phyloP scores from a whole-genome alignment of 495 filamentous ascomycete species.

The Copromyces sp. region DNA sequence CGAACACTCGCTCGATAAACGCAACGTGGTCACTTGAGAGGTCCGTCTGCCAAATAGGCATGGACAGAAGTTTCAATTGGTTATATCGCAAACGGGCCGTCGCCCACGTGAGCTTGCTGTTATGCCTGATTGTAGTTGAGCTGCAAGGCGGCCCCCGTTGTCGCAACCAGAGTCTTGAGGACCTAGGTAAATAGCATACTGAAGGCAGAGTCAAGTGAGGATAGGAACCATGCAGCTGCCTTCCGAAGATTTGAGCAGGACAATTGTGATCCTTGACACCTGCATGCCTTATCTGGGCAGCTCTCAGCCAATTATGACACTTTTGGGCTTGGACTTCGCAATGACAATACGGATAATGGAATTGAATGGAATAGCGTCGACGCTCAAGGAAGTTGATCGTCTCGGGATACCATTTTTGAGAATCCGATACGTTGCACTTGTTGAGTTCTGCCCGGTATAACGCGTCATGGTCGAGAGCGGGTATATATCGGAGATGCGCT shows the following conservation, averaged over 20 bases:
- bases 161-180: not conserved
- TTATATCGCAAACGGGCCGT: not conserved
- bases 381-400: not conserved
- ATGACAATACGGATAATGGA: not conserved
- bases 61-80: not conserved
- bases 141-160: not conserved
- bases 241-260: not conserved
- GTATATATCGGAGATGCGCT: not conserved
- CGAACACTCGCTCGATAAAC: not conserved
- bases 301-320: not conserved
- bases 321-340: not conserved
- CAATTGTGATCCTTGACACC: not conserved
- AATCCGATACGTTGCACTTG: not conserved
- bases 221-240: not conserved
- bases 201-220: too few relatives aligned
- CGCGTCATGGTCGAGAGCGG: not conserved
- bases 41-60: not conserved
- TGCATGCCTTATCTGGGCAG: not conserved
- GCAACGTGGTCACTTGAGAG: not conserved
- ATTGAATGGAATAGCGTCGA: not conserved
- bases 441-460: not conserved
- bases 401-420: not conserved
- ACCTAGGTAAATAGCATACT: not conserved
- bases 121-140: not conserved
- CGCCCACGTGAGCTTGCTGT: not conserved